Conservation (phyloP, 345 rosid species). For the Gossypium stocksii region DNA sequence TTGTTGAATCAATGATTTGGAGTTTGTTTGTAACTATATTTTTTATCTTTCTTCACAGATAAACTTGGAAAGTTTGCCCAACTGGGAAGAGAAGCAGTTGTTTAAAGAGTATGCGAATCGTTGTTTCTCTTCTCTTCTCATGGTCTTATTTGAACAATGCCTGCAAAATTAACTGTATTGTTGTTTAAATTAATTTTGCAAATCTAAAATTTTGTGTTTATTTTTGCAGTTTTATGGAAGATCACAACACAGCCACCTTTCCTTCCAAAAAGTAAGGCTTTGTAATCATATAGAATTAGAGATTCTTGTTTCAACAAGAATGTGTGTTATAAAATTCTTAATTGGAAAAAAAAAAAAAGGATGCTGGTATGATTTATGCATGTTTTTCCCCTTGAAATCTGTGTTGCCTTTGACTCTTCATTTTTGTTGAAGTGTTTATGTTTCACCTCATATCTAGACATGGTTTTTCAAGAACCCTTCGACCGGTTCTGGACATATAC, state of each 20-base stretch:
- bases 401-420: background rate
- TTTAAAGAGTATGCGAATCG: conserved; percentile 62
- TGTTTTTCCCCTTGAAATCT: background rate
- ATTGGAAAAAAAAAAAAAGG: background rate
- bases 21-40: conserved; percentile 4
- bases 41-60: conserved; percentile 39
- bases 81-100: conserved; percentile 98
- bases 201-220: background rate
- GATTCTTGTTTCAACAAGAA: conserved; percentile 11
- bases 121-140: background rate
- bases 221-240: conserved; percentile 85
- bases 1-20: background rate
- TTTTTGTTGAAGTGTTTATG: background rate
- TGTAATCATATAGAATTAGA: conserved; percentile 13
- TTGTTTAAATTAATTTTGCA: background rate
- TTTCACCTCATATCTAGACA: background rate
- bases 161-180: background rate
- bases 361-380: background rate
- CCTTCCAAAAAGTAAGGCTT: conserved; percentile 85
- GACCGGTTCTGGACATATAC: background rate
- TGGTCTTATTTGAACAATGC: background rate
- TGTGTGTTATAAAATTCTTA: background rate
- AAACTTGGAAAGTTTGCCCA: conserved; percentile 82
- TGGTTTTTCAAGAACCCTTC: background rate
- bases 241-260: conserved; percentile 94